Conservation (phyloP, 805 yeast species). For the Sungouiella blattae region DNA sequence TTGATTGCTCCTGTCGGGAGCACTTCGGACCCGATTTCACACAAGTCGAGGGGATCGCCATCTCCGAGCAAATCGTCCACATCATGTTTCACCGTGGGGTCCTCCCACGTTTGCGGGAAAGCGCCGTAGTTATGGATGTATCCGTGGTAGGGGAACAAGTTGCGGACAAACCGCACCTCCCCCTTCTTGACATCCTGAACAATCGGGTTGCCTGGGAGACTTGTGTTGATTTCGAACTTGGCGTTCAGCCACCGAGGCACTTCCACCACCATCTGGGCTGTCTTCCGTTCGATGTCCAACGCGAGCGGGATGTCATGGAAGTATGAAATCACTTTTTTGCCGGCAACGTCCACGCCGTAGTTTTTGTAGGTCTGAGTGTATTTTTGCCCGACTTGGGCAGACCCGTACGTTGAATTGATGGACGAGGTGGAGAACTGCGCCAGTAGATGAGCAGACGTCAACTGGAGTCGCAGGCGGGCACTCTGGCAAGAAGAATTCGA, state of each 20-base stretch:
- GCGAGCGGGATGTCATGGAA: slow-evolving; percentile 72
- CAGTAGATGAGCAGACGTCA: slow-evolving; percentile 3
- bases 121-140: slow-evolving; percentile 99
- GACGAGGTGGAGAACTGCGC: neutral
- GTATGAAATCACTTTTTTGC: slow-evolving; percentile 49
- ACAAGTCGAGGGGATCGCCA: slow-evolving; percentile 91
- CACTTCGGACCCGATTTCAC: slow-evolving; percentile 80
- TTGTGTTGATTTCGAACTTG: slow-evolving; percentile 91
- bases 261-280: slow-evolving; percentile 81
- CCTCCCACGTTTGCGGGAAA: slow-evolving; percentile 93
- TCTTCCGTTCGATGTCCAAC: slow-evolving; percentile 33
- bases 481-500: neutral
- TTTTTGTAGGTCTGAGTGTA: slow-evolving; percentile 37
- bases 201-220: slow-evolving; percentile 82
- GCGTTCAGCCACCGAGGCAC: slow-evolving; percentile 99
- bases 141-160: slow-evolving; percentile 98
- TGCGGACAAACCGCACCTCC: slow-evolving; percentile 90
- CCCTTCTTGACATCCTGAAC: slow-evolving; percentile 98
- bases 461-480: slow-evolving; percentile 4
- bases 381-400: slow-evolving; percentile 26
- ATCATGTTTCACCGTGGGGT: slow-evolving; percentile 53
- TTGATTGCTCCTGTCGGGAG: slow-evolving; percentile 70
- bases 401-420: neutral
- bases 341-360: slow-evolving; percentile 39
- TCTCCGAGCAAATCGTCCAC: slow-evolving; percentile 65